Conservation (phyloP, 2,329 filamentous ascomycete species). For the Exophiala sp. region DNA sequence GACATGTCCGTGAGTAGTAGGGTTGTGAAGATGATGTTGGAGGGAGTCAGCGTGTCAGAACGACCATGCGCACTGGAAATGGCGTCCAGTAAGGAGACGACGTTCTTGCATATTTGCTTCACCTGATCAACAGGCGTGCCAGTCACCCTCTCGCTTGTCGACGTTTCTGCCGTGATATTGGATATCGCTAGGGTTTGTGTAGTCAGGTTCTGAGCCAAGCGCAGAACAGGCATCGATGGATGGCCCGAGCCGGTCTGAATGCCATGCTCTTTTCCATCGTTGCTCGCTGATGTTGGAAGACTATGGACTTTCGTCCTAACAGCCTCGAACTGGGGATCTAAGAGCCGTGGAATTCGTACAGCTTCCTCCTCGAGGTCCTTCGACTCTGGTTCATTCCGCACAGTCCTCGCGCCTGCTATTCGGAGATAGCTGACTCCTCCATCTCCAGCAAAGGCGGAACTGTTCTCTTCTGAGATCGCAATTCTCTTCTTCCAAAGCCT, state of each 20-base stretch:
- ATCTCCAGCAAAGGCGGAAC: conserved; percentile 56
- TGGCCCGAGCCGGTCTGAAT: not conserved
- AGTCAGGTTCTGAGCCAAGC: conserved; percentile 8
- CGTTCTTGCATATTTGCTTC: conserved; percentile 12
- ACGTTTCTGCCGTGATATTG: conserved; percentile 7
- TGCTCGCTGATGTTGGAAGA: not conserved
- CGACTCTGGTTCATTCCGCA: conserved; percentile 36
- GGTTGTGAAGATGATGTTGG: conserved; percentile 44
- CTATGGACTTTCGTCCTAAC: conserved; percentile 31
- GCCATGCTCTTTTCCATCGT: not conserved
- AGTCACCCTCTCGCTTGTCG: not conserved
- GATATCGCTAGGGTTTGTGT: conserved; percentile 7
- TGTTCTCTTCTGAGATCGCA: conserved; percentile 51
- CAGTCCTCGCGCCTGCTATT: conserved; percentile 54
- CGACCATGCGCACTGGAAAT: not conserved
- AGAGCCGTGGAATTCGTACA: not conserved
- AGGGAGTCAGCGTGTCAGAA: conserved; percentile 4
- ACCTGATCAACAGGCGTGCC: conserved; percentile 17
- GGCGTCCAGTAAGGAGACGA: conserved; percentile 7
- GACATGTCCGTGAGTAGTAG: conserved; percentile 73
- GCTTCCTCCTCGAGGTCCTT: not conserved
- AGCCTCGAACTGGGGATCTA: conserved; percentile 58
- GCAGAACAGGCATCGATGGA: not conserved
- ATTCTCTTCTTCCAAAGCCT: conserved; percentile 68
- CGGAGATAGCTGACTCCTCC: conserved; percentile 72